Evolutionary conservation across 352 stramenopile species (phyloP).

Genomic region (Phytophthora niederhauseri): DNA sequence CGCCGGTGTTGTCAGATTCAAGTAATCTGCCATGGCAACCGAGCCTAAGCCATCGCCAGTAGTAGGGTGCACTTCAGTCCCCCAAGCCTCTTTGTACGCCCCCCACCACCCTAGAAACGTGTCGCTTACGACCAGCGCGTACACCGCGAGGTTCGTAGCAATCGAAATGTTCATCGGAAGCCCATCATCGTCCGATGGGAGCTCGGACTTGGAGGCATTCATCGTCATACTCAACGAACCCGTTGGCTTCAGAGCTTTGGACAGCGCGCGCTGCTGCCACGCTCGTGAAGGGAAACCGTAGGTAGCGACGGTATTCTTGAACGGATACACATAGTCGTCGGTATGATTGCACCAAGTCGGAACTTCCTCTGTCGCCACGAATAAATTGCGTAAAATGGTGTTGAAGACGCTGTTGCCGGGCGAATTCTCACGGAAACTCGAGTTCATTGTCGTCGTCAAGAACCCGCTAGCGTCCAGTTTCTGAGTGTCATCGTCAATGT

Average conservation of each 20-base stretch:
- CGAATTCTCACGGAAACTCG: not conserved
- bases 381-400: conserved; percentile 8
- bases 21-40: conserved; percentile 1
- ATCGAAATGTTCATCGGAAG: not conserved
- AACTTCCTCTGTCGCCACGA: not conserved
- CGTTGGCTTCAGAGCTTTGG: not conserved
- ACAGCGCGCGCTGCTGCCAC: conserved; percentile 3
- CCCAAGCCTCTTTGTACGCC: not conserved
- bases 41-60: not conserved
- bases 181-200: not conserved
- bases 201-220: not conserved
- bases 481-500: not conserved
- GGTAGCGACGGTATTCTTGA: conserved; percentile 3
- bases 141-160: conserved; percentile 3
- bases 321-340: not conserved
- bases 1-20: conserved; percentile 5
- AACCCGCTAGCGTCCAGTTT: not conserved
- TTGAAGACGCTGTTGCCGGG: conserved; percentile 2
- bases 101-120: conserved; percentile 11
- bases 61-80: not conserved
- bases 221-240: conserved; percentile 1
- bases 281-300: conserved; percentile 7
- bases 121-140: conserved; percentile 1
- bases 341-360: conserved; percentile 2
- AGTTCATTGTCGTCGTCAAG: not conserved